These are phyloP conservation scores for Talaromyces borbonicus DNA, from an alignment of 495 filamentous ascomycete species.

Conservation along the genomic window DNA sequence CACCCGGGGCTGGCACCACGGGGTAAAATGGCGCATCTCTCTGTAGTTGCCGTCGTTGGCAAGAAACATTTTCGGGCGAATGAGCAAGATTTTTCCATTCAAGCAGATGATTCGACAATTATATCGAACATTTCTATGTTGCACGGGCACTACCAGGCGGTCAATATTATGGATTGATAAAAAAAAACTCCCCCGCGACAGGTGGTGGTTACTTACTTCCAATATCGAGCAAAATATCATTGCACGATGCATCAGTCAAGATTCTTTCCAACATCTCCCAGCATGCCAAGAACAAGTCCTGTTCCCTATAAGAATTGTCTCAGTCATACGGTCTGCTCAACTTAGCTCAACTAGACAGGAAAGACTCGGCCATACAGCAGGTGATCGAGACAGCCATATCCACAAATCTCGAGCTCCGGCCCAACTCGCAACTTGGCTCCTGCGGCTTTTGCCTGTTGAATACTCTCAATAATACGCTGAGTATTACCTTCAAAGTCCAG, in stretches of 20 bases:
- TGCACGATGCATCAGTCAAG: constrained; percentile 50
- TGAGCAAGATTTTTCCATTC: constrained; percentile 59
- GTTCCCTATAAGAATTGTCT: constrained; percentile 21
- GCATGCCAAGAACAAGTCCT: constrained; percentile 48
- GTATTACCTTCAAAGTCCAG: constrained; percentile 74
- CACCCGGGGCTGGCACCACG: constrained; percentile 48
- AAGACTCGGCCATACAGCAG: constrained; percentile 55
- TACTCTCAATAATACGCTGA: constrained; percentile 64
- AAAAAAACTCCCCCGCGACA: background rate
- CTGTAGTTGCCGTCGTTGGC: constrained; percentile 70
- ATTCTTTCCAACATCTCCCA: constrained; percentile 64
- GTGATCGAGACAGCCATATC: constrained; percentile 67
- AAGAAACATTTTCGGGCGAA: constrained; percentile 76
- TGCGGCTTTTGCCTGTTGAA: constrained; percentile 57
- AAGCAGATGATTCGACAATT: constrained; percentile 66
- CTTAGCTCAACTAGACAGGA: constrained; percentile 6
- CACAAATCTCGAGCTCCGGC: constrained; percentile 62
- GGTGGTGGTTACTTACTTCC: constrained; percentile 25
- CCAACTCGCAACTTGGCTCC: constrained; percentile 68
- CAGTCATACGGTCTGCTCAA: constrained; percentile 26
- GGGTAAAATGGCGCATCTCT: constrained; percentile 64
- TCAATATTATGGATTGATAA: no score
- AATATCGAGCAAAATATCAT: constrained; percentile 74
- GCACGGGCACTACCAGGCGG: constrained; percentile 9
- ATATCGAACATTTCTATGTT: constrained; percentile 58